Base-by-base conservation (phyloP, 352 stramenopile species). In the Aphanomyces cochlioides region DNA sequence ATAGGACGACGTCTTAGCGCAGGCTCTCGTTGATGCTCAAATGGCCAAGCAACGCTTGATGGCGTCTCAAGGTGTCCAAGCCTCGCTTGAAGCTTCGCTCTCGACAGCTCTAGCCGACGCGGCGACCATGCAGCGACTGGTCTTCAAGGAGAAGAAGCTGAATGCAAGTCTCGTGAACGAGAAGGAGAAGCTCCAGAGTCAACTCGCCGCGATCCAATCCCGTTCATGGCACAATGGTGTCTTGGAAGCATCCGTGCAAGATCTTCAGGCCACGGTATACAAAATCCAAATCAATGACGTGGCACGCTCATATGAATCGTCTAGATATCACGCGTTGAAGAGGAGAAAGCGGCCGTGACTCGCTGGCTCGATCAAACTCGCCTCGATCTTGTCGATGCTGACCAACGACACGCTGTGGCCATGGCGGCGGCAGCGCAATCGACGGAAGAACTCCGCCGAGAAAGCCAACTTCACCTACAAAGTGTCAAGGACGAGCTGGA, bases 101-200 rank as follows among this genome's bases (percentile, higher is more conserved):
- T 13, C 56, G 28, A 38, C 56, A 7, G n/a, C 28, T 7, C n/a
- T 38, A 0, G 28, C 56, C 1, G 56, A 63, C 17, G 10, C 38
- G 19, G 59, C 7, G 7, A 19, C 10, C 12, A 41, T 67, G 40
- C 39, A 50, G 6, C 59, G 59, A 41, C 38, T 67, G 41, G 19
- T 56, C 38, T 17, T 56, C 39, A 56, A 56, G 40, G 59, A 67
- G 59, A 41, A 67, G 56, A 40, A 48, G 19, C 8, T 50, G 6
- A 53, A 19, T 6, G 38, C 19, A 15, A 57, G 34, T 13, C 39
- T 67, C 39, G 8, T 19, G 4, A 45, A 56, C 59, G 59, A 53
- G 17, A 54, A 67, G 41, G 56, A 67, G 41, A 41, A 45, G n/a
- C 21, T 67, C 10, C 34, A 67, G 21, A 45, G 38, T 28, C 40